Conservation (phyloP, 257 asterid species). For the Solanum chiquidenum region DNA sequence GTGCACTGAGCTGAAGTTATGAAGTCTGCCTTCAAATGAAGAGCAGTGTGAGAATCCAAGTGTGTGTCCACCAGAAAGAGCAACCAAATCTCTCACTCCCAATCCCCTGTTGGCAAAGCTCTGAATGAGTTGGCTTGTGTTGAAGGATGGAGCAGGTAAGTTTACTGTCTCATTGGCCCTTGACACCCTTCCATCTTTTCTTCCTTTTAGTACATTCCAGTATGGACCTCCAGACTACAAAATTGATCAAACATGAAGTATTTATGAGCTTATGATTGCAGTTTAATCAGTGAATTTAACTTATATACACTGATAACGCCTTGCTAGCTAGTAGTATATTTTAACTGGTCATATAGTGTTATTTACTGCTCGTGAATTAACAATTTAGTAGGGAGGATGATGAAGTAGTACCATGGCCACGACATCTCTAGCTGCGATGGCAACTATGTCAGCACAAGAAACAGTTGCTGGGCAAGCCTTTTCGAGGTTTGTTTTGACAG, state of each 20-base stretch:
- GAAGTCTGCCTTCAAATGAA: constrained; percentile 58
- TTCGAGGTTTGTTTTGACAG: constrained; percentile 54
- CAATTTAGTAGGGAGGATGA: background rate
- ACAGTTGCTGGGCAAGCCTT: constrained; percentile 51
- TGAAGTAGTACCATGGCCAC: constrained; percentile 42
- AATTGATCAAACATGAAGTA: background rate
- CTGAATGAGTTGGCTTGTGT: constrained; percentile 43
- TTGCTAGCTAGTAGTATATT: background rate
- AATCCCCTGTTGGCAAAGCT: constrained; percentile 50
- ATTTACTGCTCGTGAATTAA: background rate
- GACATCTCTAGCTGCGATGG: constrained; percentile 63
- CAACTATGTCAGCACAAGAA: constrained; percentile 70
- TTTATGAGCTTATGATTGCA: background rate
- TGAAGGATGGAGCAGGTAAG: constrained; percentile 56
- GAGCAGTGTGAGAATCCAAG: constrained; percentile 82
- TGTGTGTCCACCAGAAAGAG: constrained; percentile 69
- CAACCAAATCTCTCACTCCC: constrained; percentile 44
- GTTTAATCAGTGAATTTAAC: background rate
- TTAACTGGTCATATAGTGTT: background rate
- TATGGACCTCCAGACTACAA: constrained; percentile 56
- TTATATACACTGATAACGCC: background rate
- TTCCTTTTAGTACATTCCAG: constrained; percentile 55
- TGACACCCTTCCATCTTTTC: constrained; percentile 58
- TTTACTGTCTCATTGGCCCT: constrained; percentile 55
- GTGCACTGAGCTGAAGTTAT: constrained; percentile 44